These are phyloP conservation scores for Dipodascopsis tothii DNA, from an alignment of 805 yeast species.

Conservation along the genomic window DNA sequence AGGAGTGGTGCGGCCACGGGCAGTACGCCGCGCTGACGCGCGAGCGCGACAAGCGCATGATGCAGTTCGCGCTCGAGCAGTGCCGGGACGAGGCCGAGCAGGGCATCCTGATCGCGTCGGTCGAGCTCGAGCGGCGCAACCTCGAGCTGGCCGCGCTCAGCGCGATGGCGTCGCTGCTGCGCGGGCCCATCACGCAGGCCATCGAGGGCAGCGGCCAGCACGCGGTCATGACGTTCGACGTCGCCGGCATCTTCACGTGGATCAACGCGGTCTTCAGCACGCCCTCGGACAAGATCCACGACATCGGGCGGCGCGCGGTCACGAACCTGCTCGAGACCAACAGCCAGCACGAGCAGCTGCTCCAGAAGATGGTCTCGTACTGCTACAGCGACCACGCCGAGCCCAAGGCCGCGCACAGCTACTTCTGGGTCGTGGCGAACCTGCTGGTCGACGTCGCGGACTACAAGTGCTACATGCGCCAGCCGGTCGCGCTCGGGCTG, in stretches of 20 bases:
- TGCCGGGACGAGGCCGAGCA: conserved; percentile 33
- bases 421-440: conserved; percentile 64
- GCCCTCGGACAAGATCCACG: conserved; percentile 51
- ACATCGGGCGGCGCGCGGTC: conserved; percentile 64
- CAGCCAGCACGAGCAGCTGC: conserved; percentile 43
- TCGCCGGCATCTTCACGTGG: conserved; percentile 66
- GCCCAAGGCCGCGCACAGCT: conserved; percentile 52
- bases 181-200: conserved; percentile 56
- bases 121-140: conserved; percentile 70
- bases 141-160: conserved; percentile 66
- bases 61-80: conserved; percentile 34
- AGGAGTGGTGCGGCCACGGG: conserved; percentile 94
- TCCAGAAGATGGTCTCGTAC: conserved; percentile 55
- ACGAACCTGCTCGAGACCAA: conserved; percentile 59
- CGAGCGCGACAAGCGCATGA: conserved; percentile 60
- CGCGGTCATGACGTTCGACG: conserved; percentile 60
- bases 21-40: conserved; percentile 51
- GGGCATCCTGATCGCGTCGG: conserved; percentile 49
- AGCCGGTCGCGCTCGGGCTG: conserved; percentile 64
- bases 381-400: conserved; percentile 55
- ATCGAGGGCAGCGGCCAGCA: conserved; percentile 33
- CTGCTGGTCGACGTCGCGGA: conserved; percentile 47
- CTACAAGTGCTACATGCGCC: conserved; percentile 50
- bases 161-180: conserved; percentile 69
- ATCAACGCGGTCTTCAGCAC: conserved; percentile 57